Conservation (phyloP, 345 rosid genomes). For the Xanthoceras sorbifolium region DNA sequence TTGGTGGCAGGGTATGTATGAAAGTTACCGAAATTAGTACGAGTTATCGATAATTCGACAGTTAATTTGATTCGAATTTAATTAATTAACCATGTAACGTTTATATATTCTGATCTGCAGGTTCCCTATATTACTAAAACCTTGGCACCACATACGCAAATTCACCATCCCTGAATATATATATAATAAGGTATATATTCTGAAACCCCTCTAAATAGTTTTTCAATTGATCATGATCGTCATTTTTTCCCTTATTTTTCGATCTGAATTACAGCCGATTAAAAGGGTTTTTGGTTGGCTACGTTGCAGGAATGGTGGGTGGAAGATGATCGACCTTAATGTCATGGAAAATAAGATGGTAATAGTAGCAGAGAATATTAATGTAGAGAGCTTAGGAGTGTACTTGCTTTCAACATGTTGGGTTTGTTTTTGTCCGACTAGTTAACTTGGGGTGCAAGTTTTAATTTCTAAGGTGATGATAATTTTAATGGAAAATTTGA, state of each 20-base stretch:
- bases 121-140: constrained; percentile 58
- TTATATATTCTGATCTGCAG: constrained; percentile 34
- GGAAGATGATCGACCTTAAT: background rate
- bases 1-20: constrained; percentile 87
- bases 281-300: background rate
- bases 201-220: background rate
- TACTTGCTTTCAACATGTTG: constrained; percentile 16
- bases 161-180: constrained; percentile 15
- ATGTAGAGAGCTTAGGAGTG: background rate
- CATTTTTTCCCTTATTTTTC: background rate
- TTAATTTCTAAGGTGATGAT: background rate
- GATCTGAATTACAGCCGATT: background rate
- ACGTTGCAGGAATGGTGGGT: constrained; percentile 25
- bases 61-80: background rate
- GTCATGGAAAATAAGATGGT: constrained; percentile 26
- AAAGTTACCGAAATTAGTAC: too few species aligned
- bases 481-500: background rate
- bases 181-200: constrained; percentile 22
- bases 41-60: background rate
- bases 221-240: background rate
- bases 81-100: background rate
- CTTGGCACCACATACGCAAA: constrained; percentile 10
- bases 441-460: constrained; percentile 15
- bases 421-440: constrained; percentile 33
- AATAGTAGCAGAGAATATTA: background rate